Percentiles rank a stretch among this genome's conserved stretches.
phyloP scores from a whole-genome alignment of 495 filamentous ascomycete species.

The Lasiosphaeris hirsuta region DNA sequence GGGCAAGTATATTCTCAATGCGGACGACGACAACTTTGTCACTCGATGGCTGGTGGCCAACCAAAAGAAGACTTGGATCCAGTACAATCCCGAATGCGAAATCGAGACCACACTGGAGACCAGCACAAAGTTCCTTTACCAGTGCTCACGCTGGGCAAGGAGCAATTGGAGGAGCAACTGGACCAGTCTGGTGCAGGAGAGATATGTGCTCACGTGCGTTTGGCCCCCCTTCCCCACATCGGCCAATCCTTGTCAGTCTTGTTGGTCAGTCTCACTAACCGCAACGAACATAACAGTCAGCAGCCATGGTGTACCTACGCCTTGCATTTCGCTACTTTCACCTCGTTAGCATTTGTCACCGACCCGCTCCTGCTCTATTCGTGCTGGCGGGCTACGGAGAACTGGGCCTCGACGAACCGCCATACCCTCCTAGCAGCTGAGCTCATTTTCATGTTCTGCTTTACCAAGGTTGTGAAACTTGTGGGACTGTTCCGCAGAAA shows the following conservation, averaged over 20 bases:
- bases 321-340: constrained; percentile 69
- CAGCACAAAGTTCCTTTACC: constrained; percentile 68
- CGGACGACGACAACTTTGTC: constrained; percentile 82
- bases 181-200: constrained; percentile 68
- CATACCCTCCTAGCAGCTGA: constrained; percentile 50
- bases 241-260: background rate
- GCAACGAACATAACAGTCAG: constrained; percentile 41
- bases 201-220: constrained; percentile 66
- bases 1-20: constrained; percentile 71
- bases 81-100: constrained; percentile 69
- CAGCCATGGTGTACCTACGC: constrained; percentile 76
- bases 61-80: constrained; percentile 72
- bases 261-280: constrained; percentile 1
- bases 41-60: constrained; percentile 76
- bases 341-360: constrained; percentile 62
- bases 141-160: constrained; percentile 77
- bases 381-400: constrained; percentile 48
- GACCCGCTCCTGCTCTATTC: constrained; percentile 60
- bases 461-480: constrained; percentile 75
- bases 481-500: constrained; percentile 69
- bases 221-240: constrained; percentile 7
- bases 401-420: constrained; percentile 39
- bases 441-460: constrained; percentile 47
- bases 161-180: constrained; percentile 82
- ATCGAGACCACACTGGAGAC: constrained; percentile 74